Percentiles rank a stretch among this genome's conserved stretches.
Conservation (phyloP, 805 yeast species). For the Blastobotrys robertii region DNA sequence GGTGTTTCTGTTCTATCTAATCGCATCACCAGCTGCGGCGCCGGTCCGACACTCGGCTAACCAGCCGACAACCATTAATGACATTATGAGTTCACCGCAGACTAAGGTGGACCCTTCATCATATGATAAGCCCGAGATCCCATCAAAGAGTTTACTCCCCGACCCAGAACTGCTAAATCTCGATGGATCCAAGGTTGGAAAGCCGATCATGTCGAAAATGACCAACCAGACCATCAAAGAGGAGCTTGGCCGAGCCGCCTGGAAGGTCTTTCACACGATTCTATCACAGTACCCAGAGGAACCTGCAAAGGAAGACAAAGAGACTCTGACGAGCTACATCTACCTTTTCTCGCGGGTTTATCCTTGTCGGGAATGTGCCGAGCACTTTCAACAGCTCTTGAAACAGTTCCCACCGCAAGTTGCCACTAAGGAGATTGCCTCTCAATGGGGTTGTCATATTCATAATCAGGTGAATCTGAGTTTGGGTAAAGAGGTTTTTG, state of each 20-base stretch:
- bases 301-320: constrained; percentile 56
- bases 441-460: constrained; percentile 91
- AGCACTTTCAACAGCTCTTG: constrained; percentile 70
- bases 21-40: constrained; percentile 3
- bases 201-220: constrained; percentile 88
- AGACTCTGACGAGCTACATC: constrained; percentile 55
- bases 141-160: background rate
- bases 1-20: constrained; percentile 6
- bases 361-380: constrained; percentile 88
- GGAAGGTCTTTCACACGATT: constrained; percentile 88
- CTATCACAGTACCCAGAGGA: constrained; percentile 84
- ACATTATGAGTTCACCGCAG: constrained; percentile 2
- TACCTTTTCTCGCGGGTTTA: constrained; percentile 80
- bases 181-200: constrained; percentile 16
- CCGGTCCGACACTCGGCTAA: background rate
- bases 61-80: constrained; percentile 6
- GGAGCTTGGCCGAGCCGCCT: constrained; percentile 81
- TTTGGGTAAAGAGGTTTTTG: constrained; percentile 61
- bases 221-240: constrained; percentile 71
- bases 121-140: constrained; percentile 1
- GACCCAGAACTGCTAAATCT: background rate
- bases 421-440: constrained; percentile 65
- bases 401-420: constrained; percentile 77
- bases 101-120: background rate
- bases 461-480: constrained; percentile 80